phyloP scores from a whole-genome alignment of 1,139 yeast genomes.

The Candida sojae region DNA sequence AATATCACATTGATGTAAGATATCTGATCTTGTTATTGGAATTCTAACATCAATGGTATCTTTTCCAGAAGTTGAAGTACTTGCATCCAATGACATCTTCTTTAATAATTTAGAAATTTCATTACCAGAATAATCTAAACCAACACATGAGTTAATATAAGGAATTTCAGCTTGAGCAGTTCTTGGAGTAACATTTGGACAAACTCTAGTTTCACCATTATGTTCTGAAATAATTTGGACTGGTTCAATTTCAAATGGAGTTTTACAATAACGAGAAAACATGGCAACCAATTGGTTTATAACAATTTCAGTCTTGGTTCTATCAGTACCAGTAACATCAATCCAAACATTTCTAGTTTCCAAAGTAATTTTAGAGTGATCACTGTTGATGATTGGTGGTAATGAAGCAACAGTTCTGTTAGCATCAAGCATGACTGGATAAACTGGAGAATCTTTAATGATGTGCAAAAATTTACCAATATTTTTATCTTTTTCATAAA shows the following conservation, averaged over 20 bases:
- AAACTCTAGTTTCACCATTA: constrained; percentile 72
- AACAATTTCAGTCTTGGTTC: constrained; percentile 88
- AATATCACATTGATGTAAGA: constrained; percentile 95
- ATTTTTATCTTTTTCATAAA: constrained; percentile 88
- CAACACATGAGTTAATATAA: constrained; percentile 91
- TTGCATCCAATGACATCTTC: constrained; percentile 80
- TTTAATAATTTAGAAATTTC: constrained; percentile 69
- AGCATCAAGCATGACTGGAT: constrained; percentile 85
- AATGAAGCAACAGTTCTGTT: constrained; percentile 80
- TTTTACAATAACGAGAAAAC: constrained; percentile 85
- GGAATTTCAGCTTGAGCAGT: constrained; percentile 71
- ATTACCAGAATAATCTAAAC: constrained; percentile 67
- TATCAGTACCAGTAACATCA: constrained; percentile 95
- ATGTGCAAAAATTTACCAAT: constrained; percentile 86
- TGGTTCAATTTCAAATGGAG: constrained; percentile 85
- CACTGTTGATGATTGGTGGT: constrained; percentile 97
- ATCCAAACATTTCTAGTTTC: constrained; percentile 87
- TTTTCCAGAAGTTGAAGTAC: constrained; percentile 47
- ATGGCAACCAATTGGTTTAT: constrained; percentile 91
- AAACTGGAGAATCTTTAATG: constrained; percentile 85
- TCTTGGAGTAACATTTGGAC: constrained; percentile 75
- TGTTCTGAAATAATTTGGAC: constrained; percentile 82
- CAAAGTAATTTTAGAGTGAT: constrained; percentile 83
- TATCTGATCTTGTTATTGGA: constrained; percentile 94
- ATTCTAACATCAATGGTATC: constrained; percentile 67